phyloP scores from a whole-genome alignment of 2,329 filamentous ascomycete genomes.

The Arachnomyces sp. region DNA sequence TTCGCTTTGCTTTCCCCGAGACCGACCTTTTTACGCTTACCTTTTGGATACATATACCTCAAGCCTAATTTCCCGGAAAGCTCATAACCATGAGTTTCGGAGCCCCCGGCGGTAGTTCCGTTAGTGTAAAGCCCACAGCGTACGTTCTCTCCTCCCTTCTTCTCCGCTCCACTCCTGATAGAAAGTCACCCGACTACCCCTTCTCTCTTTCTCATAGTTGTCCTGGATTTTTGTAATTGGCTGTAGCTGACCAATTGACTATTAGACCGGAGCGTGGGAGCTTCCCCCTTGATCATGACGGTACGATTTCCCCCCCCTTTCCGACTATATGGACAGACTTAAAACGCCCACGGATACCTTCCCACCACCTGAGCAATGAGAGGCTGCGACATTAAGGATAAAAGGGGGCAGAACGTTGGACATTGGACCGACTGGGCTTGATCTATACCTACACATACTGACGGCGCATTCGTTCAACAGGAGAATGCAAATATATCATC shows the following conservation, averaged over 20 bases:
- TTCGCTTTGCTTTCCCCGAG: neutral
- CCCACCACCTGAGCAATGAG: too few relatives aligned
- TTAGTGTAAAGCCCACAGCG: slow-evolving; percentile 62
- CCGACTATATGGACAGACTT: neutral
- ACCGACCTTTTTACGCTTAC: too few relatives aligned
- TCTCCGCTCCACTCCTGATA: neutral
- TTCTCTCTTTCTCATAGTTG: neutral
- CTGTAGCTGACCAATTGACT: neutral
- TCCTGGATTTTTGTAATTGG: neutral
- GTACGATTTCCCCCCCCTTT: slow-evolving; percentile 29
- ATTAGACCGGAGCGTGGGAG: slow-evolving; percentile 78
- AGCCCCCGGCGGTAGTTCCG: slow-evolving; percentile 58
- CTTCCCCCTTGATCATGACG: slow-evolving; percentile 94
- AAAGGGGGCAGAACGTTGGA: neutral
- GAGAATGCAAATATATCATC: slow-evolving; percentile 91
- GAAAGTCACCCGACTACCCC: neutral
- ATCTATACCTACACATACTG: neutral
- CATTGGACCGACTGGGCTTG: neutral
- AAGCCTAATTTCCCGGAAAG: too few relatives aligned
- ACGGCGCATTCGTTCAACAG: slow-evolving; percentile 35
- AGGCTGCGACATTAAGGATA: too few relatives aligned
- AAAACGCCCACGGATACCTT: neutral
- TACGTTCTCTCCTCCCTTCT: slow-evolving; percentile 35
- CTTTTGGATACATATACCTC: too few relatives aligned
- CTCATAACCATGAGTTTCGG: slow-evolving; percentile 51